phyloP scores from a whole-genome alignment of 2,329 filamentous ascomycete genomes.

The Fusarium austroafricanum region DNA sequence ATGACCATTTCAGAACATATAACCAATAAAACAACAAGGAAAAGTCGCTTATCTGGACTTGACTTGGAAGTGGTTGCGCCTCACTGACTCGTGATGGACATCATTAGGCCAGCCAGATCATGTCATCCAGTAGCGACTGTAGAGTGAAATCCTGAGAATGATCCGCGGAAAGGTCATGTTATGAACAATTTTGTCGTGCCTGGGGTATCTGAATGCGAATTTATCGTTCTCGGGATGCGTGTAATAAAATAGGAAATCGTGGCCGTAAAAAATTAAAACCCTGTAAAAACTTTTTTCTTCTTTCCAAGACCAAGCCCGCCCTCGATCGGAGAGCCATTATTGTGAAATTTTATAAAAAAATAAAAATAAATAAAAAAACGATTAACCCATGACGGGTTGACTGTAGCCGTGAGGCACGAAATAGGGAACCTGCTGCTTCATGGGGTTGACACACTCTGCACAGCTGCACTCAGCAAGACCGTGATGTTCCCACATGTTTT shows the following conservation, averaged over 20 bases:
- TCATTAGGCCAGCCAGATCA: constrained; percentile 1
- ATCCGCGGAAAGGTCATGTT: constrained; percentile 47
- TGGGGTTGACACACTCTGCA: constrained; percentile 57
- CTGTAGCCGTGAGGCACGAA: constrained; percentile 62
- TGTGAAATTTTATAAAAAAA: too few species aligned
- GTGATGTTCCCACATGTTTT: constrained; percentile 65
- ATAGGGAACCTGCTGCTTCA: constrained; percentile 62
- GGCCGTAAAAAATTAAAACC: constrained; percentile 45
- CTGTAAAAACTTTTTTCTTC: constrained; percentile 45
- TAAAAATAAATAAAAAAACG: too few species aligned
- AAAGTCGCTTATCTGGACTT: constrained; percentile 19
- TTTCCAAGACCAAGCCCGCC: constrained; percentile 38
- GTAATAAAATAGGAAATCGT: constrained; percentile 49
- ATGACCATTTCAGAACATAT: constrained; percentile 53
- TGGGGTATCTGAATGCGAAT: constrained; percentile 56
- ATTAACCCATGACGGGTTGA: constrained; percentile 67
- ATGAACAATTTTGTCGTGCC: constrained; percentile 53
- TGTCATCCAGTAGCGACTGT: constrained; percentile 30
- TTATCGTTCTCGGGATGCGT: constrained; percentile 50
- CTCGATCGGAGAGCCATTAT: constrained; percentile 38
- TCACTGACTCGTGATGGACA: neutral
- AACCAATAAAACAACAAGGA: constrained; percentile 41
- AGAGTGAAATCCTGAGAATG: constrained; percentile 43
- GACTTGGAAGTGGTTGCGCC: neutral
- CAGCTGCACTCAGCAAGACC: constrained; percentile 63